Base-by-base conservation (phyloP, 192 early-diverging fungal genomes). In the Coemansia sp. region DNA sequence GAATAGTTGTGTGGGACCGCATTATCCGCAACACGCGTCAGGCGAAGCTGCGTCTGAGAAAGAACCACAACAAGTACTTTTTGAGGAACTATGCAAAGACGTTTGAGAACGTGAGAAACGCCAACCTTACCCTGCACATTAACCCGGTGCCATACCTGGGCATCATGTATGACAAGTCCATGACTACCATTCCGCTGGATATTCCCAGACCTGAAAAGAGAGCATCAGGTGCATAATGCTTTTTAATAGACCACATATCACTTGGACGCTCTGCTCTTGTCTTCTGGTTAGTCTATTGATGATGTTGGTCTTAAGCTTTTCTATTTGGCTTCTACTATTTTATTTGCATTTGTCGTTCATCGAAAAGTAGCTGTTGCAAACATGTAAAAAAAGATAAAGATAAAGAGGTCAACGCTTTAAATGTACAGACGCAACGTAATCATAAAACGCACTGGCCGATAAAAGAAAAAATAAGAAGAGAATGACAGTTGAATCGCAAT, bases 91-190 rank as follows among this genome's bases (percentile, higher is more conserved):
- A 69, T 59, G 72, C 55, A 6, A 62, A 65, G 59, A 75, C 72
- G 1, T 78, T 83, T 58, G 64, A 76, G 37, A 76, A 68, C 16
- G 67, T 78, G 4, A 65, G 70, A 55, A 65, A 46, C 1, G 81
- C 81, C 16, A 83, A 83, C 60, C 63, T 83, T 22, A 83, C 81
- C 7, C 46, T 83, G 44, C 65, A 73, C 32, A 72, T 83, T 39
- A 83, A 83, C 57, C 76, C 81, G 0, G 81, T 83, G 16, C 81
- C 81, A 13, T 83, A 83, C 16, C 49, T 83, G 76, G 81, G 81
- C 39, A 51, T 83, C 32, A 83, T 83, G 81, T 78, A 83, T 39
- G 81, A 83, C 32, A 75, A 71, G 70, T 46, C 72, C 0, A 39
- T 78, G 69, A 45, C 59, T 9, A 74, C 74, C 65, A 64, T 82